Conservation (phyloP, 306 rosid species). For the Mimosa pudica region DNA sequence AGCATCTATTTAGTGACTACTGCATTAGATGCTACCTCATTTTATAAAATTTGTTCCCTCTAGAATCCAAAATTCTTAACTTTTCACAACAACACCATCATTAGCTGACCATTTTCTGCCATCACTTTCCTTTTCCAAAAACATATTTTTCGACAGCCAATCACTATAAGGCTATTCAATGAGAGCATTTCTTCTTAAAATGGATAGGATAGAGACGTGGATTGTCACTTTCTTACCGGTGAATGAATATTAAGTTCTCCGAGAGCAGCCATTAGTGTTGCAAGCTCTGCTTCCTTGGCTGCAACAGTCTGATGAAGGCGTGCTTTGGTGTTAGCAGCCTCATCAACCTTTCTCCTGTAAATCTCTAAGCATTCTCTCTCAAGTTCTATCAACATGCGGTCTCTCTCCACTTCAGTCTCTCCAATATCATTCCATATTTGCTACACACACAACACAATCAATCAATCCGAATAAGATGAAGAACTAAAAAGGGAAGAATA, state of each 20-base stretch:
- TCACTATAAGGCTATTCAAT: background rate
- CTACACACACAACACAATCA: conserved; percentile 47
- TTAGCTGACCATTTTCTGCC: conserved; percentile 14
- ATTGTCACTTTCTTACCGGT: conserved; percentile 53
- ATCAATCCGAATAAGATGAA: conserved; percentile 18
- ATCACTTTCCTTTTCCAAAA: background rate
- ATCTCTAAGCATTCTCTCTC: conserved; percentile 97
- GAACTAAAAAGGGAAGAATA: background rate
- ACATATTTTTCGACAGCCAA: background rate
- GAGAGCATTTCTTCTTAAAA: background rate
- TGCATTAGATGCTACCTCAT: background rate
- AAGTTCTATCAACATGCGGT: conserved; percentile 76
- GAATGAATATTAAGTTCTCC: conserved; percentile 83
- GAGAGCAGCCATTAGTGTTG: conserved; percentile 86
- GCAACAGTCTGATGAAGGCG: conserved; percentile 90
- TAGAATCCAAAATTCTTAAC: conserved; percentile 6
- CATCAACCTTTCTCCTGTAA: conserved; percentile 86
- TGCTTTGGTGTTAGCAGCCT: conserved; percentile 85
- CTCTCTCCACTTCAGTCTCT: conserved; percentile 78
- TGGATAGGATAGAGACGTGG: background rate
- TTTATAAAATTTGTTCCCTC: background rate
- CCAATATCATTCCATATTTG: conserved; percentile 98
- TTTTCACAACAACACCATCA: background rate
- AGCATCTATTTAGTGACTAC: background rate
- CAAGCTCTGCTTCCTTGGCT: conserved; percentile 94